These are phyloP conservation scores for Zymoseptoria tritici DNA, from an alignment of 2,329 filamentous ascomycete species.

Conservation along the genomic window DNA sequence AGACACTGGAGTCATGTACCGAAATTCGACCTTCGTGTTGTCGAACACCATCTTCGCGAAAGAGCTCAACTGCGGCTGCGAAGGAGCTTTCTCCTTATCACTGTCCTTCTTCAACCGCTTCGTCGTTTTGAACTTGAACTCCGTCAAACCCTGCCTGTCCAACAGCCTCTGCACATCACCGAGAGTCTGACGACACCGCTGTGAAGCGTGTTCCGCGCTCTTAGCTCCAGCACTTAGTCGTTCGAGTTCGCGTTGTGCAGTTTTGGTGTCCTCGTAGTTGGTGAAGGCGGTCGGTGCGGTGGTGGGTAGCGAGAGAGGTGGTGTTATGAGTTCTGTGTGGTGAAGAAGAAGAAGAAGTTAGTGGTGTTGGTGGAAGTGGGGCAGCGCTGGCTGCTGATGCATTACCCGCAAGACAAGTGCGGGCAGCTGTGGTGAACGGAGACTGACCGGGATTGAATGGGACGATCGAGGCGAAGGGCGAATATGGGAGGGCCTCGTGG, in stretches of 20 bases:
- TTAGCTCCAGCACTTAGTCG: slow-evolving; percentile 64
- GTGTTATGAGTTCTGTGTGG: slow-evolving; percentile 38
- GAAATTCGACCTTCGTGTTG: slow-evolving; percentile 32
- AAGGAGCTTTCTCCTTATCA: slow-evolving; percentile 6
- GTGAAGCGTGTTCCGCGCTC: slow-evolving; percentile 51
- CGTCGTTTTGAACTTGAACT: slow-evolving; percentile 47
- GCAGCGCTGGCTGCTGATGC: neutral
- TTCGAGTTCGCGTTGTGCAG: slow-evolving; percentile 46
- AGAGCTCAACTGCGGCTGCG: slow-evolving; percentile 36
- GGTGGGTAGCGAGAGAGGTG: slow-evolving; percentile 36
- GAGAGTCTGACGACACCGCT: slow-evolving; percentile 62
- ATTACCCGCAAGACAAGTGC: slow-evolving; percentile 1
- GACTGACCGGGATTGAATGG: slow-evolving; percentile 66
- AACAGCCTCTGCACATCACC: slow-evolving; percentile 69
- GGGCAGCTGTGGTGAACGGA: slow-evolving; percentile 3
- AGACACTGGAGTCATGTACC: slow-evolving; percentile 13
- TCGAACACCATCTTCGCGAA: slow-evolving; percentile 50
- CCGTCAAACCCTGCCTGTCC: slow-evolving; percentile 60
- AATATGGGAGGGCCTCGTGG: slow-evolving; percentile 72
- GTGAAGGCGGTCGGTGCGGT: slow-evolving; percentile 31
- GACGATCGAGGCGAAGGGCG: slow-evolving; percentile 71
- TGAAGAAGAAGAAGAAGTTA: slow-evolving; percentile 5
- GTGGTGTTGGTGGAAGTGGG: neutral
- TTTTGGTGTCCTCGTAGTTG: slow-evolving; percentile 15
- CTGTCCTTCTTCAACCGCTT: slow-evolving; percentile 7